These are phyloP conservation scores for Venturia carpophila DNA, from an alignment of 2,329 filamentous ascomycete species.

Conservation along the genomic window DNA sequence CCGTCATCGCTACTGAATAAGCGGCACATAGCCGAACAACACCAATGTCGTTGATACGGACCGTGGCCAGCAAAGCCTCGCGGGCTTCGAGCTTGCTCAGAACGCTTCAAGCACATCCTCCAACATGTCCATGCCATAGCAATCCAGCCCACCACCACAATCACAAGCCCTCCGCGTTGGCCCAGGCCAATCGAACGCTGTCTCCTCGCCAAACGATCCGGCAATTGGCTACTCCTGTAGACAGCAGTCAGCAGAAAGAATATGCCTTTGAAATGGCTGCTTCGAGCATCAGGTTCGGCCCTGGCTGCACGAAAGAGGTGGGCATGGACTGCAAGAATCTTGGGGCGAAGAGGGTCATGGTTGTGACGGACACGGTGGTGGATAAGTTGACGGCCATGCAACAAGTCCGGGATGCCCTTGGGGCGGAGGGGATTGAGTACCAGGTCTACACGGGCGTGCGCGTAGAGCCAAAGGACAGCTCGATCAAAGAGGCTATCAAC, in stretches of 20 bases:
- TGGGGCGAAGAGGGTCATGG: conserved; percentile 75
- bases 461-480: conserved; percentile 91
- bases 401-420: conserved; percentile 74
- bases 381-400: conserved; percentile 79
- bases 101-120: conserved; percentile 85
- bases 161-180: conserved; percentile 33
- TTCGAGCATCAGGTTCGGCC: conserved; percentile 87
- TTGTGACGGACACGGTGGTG: conserved; percentile 84
- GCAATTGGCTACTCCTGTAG: conserved; percentile 64
- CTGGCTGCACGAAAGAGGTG: conserved; percentile 87
- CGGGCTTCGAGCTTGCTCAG: conserved; percentile 67
- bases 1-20: conserved; percentile 4
- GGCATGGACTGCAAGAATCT: conserved; percentile 97
- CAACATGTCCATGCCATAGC: conserved; percentile 83
- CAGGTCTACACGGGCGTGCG: conserved; percentile 72
- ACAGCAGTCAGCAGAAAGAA: conserved; percentile 69
- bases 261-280: conserved; percentile 99
- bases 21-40: not conserved
- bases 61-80: conserved; percentile 42
- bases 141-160: conserved; percentile 71
- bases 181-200: conserved; percentile 24
- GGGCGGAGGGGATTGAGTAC: conserved; percentile 69
- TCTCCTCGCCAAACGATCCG: conserved; percentile 29
- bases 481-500: conserved; percentile 80
- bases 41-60: conserved; percentile 23